phyloP scores from a whole-genome alignment of 2,329 filamentous ascomycete genomes.

The Diaporthe destruens region DNA sequence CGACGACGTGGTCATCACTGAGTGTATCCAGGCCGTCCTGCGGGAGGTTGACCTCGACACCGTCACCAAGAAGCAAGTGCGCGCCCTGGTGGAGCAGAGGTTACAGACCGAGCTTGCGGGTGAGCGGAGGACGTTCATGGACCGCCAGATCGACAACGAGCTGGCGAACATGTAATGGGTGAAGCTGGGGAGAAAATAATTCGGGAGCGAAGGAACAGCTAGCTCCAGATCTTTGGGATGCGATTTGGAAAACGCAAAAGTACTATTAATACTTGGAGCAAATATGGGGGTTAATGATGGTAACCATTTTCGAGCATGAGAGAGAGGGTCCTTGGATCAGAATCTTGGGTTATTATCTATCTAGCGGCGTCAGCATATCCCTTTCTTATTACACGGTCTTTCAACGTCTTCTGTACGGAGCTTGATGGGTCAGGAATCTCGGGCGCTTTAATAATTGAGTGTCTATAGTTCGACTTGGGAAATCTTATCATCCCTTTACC shows the following conservation, averaged over 20 bases:
- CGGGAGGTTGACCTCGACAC: slow-evolving; percentile 92
- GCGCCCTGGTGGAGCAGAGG: slow-evolving; percentile 91
- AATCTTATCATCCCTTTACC: slow-evolving; percentile 2
- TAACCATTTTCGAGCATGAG: slow-evolving; percentile 22
- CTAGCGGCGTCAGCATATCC: slow-evolving; percentile 36
- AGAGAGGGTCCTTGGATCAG: neutral
- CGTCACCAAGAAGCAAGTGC: slow-evolving; percentile 98
- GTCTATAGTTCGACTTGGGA: slow-evolving; percentile 25
- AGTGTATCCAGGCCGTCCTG: slow-evolving; percentile 86
- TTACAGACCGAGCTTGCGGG: slow-evolving; percentile 89
- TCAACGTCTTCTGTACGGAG: slow-evolving; percentile 27
- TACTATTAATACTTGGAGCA: slow-evolving; percentile 23
- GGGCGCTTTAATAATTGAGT: slow-evolving; percentile 33
- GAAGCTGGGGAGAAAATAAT: neutral
- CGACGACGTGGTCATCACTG: slow-evolving; percentile 83
- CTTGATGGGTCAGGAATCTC: slow-evolving; percentile 23
- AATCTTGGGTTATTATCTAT: slow-evolving; percentile 18
- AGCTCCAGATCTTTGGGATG: neutral
- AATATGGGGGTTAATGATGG: slow-evolving; percentile 32
- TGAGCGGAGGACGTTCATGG: slow-evolving; percentile 89
- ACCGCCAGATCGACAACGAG: slow-evolving; percentile 92
- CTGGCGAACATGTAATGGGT: slow-evolving; percentile 83
- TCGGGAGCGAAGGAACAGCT: neutral
- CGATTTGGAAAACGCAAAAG: neutral
- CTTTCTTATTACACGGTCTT: slow-evolving; percentile 17